A percentile compares a stretch with the other conserved stretches of the same genome.
phyloP scores from a whole-genome alignment of 208 protist species.

The Borovskyia barvae region DNA sequence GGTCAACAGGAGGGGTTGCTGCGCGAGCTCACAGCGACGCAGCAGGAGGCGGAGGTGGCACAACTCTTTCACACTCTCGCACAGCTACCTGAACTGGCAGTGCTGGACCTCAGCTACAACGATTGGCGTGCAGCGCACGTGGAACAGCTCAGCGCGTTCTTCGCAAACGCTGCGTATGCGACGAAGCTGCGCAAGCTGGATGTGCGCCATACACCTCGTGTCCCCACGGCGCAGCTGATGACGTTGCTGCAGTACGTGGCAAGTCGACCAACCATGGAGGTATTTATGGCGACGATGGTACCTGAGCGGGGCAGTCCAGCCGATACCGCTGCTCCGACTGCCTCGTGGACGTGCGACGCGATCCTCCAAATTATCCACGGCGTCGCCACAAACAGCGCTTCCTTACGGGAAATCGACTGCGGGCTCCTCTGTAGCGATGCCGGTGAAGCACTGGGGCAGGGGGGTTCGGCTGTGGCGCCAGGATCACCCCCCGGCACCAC shows the following conservation, averaged over 20 bases:
- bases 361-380: slow-evolving; percentile 35
- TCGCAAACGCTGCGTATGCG: slow-evolving; percentile 1
- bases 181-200: slow-evolving; percentile 14
- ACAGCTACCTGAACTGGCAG: slow-evolving; percentile 35
- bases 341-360: slow-evolving; percentile 1
- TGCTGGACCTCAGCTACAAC: slow-evolving; percentile 71
- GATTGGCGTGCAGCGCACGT: slow-evolving; percentile 59
- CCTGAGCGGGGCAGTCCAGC: not conserved
- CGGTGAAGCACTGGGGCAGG: slow-evolving; percentile 4
- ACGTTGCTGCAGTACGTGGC: slow-evolving; percentile 31
- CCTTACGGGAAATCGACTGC: slow-evolving; percentile 43
- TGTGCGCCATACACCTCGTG: slow-evolving; percentile 30
- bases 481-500: not conserved
- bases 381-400: slow-evolving; percentile 22
- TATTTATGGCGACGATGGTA: slow-evolving; percentile 27
- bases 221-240: slow-evolving; percentile 43
- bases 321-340: not conserved
- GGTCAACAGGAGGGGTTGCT: slow-evolving; percentile 40
- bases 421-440: slow-evolving; percentile 18
- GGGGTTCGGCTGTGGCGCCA: not conserved
- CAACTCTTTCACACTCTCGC: slow-evolving; percentile 33
- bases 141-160: slow-evolving; percentile 28
- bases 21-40: not conserved
- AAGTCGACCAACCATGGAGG: slow-evolving; percentile 32
- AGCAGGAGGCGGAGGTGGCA: slow-evolving; percentile 29